A percentile compares a stretch with the other conserved stretches of the same genome.
Evolutionary conservation across 2,329 filamentous ascomycete species (phyloP).

Genomic region (Fusarium sp.): DNA sequence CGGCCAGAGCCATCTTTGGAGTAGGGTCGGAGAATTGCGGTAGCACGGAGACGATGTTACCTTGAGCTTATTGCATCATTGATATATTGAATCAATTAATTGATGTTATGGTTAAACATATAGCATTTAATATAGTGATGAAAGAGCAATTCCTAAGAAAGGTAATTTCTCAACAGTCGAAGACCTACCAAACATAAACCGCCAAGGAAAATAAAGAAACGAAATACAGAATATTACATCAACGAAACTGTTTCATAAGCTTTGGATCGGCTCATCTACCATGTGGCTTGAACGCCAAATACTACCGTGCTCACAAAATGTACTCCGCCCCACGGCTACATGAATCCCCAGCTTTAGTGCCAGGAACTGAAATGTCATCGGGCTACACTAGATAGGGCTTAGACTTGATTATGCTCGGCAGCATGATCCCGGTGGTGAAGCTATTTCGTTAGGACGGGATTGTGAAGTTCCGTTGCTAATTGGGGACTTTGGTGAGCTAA

Average conservation of each 20-base stretch:
- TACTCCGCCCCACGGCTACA: constrained; percentile 12
- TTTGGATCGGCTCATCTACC: constrained; percentile 20
- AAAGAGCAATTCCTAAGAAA: neutral
- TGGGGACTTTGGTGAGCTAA: constrained; percentile 3
- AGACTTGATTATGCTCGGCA: constrained; percentile 1
- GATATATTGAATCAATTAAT: neutral
- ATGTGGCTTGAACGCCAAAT: constrained; percentile 21
- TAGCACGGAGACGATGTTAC: constrained; percentile 15
- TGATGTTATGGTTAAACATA: neutral
- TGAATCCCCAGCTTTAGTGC: constrained; percentile 1
- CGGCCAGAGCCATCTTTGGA: constrained; percentile 20
- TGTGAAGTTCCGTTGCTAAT: constrained; percentile 13
- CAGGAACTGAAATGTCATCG: neutral
- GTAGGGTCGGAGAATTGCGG: constrained; percentile 13
- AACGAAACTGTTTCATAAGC: neutral
- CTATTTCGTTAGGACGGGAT: neutral
- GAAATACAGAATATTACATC: neutral
- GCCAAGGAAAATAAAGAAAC: neutral
- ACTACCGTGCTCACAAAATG: neutral
- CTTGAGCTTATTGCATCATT: constrained; percentile 11
- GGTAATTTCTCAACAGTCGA: neutral
- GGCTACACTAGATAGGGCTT: constrained; percentile 22
- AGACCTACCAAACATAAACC: neutral
- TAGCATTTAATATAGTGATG: neutral
- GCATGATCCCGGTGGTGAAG: neutral